Conservation (phyloP, 768 basidiomycete species). For the Candolleomyces efflorescens region DNA sequence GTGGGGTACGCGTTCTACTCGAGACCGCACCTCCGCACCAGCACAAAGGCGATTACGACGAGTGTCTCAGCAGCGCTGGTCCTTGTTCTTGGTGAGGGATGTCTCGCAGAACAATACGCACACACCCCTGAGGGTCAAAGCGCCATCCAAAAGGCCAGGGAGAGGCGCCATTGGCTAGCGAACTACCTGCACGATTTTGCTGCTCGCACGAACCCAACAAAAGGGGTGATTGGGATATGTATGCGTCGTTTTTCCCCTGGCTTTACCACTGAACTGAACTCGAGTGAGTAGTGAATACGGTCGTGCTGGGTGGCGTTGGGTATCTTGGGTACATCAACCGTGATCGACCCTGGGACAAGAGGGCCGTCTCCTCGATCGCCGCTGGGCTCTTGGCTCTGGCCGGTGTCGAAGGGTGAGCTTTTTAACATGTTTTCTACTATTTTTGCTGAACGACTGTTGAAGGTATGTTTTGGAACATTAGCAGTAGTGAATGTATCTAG, state of each 20-base stretch:
- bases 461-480: slow-evolving; percentile 6
- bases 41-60: slow-evolving; percentile 49
- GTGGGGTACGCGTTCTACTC: slow-evolving; percentile 62
- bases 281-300: slow-evolving; percentile 51
- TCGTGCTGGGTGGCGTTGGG: slow-evolving; percentile 56
- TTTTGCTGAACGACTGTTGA: neutral
- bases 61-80: slow-evolving; percentile 51
- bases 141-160: slow-evolving; percentile 52
- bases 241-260: slow-evolving; percentile 19
- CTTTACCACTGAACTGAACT: neutral
- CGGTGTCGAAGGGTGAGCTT: slow-evolving; percentile 64
- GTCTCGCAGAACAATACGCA: slow-evolving; percentile 54
- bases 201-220: slow-evolving; percentile 60
- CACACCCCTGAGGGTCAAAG: slow-evolving; percentile 53
- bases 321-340: slow-evolving; percentile 65
- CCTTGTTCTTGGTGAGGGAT: slow-evolving; percentile 60
- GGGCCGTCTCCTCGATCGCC: slow-evolving; percentile 51
- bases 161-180: slow-evolving; percentile 55
- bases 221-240: slow-evolving; percentile 62
- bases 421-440: neutral
- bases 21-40: slow-evolving; percentile 54
- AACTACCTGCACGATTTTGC: slow-evolving; percentile 50
- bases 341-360: slow-evolving; percentile 65
- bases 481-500: neutral
- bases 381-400: slow-evolving; percentile 58